These are phyloP conservation scores for Pelargonium nanum DNA, from an alignment of 345 rosid species.

Conservation along the genomic window DNA sequence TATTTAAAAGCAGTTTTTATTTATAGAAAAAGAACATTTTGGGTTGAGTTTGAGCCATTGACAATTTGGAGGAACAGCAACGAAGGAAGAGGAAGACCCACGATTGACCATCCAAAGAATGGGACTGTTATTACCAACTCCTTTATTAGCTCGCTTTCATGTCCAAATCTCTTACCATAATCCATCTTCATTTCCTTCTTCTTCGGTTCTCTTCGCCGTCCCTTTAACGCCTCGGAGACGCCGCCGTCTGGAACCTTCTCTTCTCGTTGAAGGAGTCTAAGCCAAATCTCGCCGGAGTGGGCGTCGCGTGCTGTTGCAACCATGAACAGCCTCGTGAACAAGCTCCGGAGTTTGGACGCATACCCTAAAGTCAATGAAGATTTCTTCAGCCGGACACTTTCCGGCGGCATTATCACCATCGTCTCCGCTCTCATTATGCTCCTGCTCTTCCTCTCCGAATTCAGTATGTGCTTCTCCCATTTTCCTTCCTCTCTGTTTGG, in stretches of 20 bases:
- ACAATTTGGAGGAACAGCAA: too few species aligned
- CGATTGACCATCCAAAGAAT: too few species aligned
- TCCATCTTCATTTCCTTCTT: neutral
- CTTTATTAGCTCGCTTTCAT: too few species aligned
- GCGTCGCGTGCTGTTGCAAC: neutral
- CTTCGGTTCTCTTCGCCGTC: neutral
- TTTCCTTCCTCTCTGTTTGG: neutral
- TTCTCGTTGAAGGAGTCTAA: neutral
- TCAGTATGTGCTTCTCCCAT: constrained; percentile 26
- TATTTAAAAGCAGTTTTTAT: too few species aligned
- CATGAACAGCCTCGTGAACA: constrained; percentile 38
- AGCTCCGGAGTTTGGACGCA: constrained; percentile 63
- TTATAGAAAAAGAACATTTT: too few species aligned
- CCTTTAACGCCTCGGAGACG: neutral
- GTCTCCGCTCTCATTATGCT: constrained; percentile 49
- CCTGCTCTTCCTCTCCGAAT: constrained; percentile 69
- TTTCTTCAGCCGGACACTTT: constrained; percentile 71
- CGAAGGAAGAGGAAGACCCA: too few species aligned
- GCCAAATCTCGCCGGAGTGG: neutral
- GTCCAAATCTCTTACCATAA: neutral
- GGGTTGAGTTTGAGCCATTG: too few species aligned
- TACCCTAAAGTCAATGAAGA: constrained; percentile 89
- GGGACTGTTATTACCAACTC: too few species aligned
- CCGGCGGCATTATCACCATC: constrained; percentile 82
- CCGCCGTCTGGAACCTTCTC: neutral